Evolutionary conservation across 805 yeast genomes (phyloP).

Genomic region (Candida michaelii): DNA sequence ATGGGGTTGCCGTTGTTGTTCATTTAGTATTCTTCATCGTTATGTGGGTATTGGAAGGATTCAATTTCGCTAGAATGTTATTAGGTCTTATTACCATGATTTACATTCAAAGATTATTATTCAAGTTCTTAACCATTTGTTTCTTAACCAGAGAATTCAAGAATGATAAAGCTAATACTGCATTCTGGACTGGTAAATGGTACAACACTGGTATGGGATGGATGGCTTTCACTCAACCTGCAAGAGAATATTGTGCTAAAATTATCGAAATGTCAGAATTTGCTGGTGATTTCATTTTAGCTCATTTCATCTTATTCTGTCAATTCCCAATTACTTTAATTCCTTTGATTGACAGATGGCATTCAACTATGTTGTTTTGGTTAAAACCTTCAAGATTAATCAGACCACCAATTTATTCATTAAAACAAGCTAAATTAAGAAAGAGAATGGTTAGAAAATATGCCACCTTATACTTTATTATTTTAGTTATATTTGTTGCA

Average conservation of each 20-base stretch:
- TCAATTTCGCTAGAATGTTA: slow-evolving; percentile 82
- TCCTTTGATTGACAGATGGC: slow-evolving; percentile 95
- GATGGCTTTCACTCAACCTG: slow-evolving; percentile 93
- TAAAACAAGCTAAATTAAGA: slow-evolving; percentile 94
- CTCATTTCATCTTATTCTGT: slow-evolving; percentile 82
- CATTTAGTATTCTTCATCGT: slow-evolving; percentile 88
- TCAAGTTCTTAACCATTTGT: slow-evolving; percentile 77
- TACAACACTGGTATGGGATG: slow-evolving; percentile 90
- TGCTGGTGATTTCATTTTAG: slow-evolving; percentile 93
- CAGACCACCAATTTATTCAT: slow-evolving; percentile 95
- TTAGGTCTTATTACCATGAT: slow-evolving; percentile 82
- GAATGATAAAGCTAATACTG: slow-evolving; percentile 92
- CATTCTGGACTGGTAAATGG: slow-evolving; percentile 99
- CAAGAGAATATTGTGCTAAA: slow-evolving; percentile 94
- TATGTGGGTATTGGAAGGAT: slow-evolving; percentile 96
- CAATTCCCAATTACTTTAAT: slow-evolving; percentile 84
- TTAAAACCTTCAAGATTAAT: slow-evolving; percentile 94
- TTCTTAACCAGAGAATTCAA: slow-evolving; percentile 93
- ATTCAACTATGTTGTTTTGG: slow-evolving; percentile 98
- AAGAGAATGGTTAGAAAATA: slow-evolving; percentile 97
- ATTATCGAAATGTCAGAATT: slow-evolving; percentile 91
- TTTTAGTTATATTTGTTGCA: slow-evolving; percentile 68
- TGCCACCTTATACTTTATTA: slow-evolving; percentile 71
- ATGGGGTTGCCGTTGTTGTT: slow-evolving; percentile 87
- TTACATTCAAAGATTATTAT: slow-evolving; percentile 82